phyloP scores from a whole-genome alignment of 495 filamentous ascomycete genomes.

The Neurospora terricola region DNA sequence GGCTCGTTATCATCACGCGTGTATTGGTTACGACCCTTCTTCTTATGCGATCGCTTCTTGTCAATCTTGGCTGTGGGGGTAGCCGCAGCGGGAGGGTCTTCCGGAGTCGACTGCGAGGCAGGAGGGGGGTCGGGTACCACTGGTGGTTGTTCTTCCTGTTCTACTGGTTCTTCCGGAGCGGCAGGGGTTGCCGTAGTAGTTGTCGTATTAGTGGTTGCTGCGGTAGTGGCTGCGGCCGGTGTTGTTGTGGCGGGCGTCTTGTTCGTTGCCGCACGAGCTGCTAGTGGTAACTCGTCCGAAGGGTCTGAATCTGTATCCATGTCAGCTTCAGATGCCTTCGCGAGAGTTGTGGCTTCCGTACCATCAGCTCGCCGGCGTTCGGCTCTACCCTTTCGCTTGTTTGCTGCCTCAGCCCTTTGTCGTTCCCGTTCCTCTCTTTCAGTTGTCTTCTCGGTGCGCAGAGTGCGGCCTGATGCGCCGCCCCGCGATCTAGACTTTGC shows the following conservation, averaged over 20 bases:
- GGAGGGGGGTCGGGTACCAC: constrained; percentile 12
- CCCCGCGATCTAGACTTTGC: constrained; percentile 52
- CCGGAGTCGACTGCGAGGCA: constrained; percentile 36
- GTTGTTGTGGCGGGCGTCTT: constrained; percentile 18
- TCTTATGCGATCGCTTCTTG: constrained; percentile 47
- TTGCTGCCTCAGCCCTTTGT: constrained; percentile 57
- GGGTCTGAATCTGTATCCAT: constrained; percentile 45
- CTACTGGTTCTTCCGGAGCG: constrained; percentile 15
- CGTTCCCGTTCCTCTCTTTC: constrained; percentile 62
- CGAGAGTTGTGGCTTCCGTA: constrained; percentile 30
- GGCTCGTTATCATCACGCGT: constrained; percentile 64
- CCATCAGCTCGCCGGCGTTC: constrained; percentile 69
- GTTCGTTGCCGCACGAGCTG: constrained; percentile 28
- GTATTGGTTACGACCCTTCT: constrained; percentile 81
- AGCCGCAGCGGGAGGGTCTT: constrained; percentile 40
- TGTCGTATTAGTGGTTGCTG: constrained; percentile 7
- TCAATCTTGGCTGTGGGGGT: constrained; percentile 15
- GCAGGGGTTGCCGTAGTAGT: constrained; percentile 3
- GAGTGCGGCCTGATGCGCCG: constrained; percentile 48
- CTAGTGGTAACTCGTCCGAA: constrained; percentile 45
- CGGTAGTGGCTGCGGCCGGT: constrained; percentile 6
- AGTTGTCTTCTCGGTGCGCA: constrained; percentile 54
- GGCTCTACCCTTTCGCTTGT: constrained; percentile 62
- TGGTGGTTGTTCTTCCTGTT: constrained; percentile 17
- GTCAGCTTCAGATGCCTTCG: constrained; percentile 23